phyloP scores from a whole-genome alignment of 2,329 filamentous ascomycete species.

The Venturia effusa region DNA sequence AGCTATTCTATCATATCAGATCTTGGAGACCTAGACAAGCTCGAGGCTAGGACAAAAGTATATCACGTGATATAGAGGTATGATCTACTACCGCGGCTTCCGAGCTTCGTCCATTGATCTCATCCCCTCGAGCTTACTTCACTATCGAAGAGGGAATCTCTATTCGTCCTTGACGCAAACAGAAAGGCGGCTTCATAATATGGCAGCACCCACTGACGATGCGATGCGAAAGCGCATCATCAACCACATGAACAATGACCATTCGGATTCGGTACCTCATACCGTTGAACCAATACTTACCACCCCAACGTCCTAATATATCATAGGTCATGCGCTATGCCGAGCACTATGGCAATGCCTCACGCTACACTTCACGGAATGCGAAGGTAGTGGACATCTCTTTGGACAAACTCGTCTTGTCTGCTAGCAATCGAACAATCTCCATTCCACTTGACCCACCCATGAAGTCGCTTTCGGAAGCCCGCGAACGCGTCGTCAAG shows the following conservation, averaged over 20 bases:
- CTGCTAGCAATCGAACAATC: slow-evolving; percentile 38
- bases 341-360: slow-evolving; percentile 55
- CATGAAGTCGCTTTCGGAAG: slow-evolving; percentile 55
- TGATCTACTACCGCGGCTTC: too few species aligned
- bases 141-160: not conserved
- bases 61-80: too few species aligned
- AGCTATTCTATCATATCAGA: not conserved
- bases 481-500: slow-evolving; percentile 58
- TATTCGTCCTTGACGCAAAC: not conserved
- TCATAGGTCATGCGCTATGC: slow-evolving; percentile 59
- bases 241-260: slow-evolving; percentile 79
- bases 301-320: slow-evolving; percentile 5
- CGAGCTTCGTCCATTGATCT: not conserved
- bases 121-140: not conserved
- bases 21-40: not conserved
- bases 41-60: too few species aligned
- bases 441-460: slow-evolving; percentile 58
- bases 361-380: slow-evolving; percentile 42
- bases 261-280: slow-evolving; percentile 49
- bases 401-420: slow-evolving; percentile 51
- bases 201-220: slow-evolving; percentile 23
- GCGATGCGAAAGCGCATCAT: slow-evolving; percentile 53
- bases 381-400: slow-evolving; percentile 56
- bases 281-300: slow-evolving; percentile 3
- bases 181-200: not conserved